Conservation (phyloP, 306 rosid species). For the Notholithocarpus densiflorus region DNA sequence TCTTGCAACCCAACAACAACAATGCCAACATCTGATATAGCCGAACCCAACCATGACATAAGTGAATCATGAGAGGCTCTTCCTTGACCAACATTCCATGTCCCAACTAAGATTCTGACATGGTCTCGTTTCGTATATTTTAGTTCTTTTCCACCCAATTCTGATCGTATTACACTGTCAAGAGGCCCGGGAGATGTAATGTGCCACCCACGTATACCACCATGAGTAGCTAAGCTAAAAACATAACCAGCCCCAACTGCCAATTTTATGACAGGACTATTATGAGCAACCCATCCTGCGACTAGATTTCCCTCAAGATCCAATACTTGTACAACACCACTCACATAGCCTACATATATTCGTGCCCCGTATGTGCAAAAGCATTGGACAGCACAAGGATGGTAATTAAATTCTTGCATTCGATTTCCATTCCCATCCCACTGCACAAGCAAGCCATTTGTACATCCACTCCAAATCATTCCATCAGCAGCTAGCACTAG, state of each 20-base stretch:
- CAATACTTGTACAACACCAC: slow-evolving; percentile 78
- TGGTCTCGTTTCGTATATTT: slow-evolving; percentile 60
- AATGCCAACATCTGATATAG: slow-evolving; percentile 84
- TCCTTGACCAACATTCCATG: slow-evolving; percentile 99
- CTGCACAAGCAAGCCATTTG: slow-evolving; percentile 85
- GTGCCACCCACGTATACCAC: slow-evolving; percentile 96
- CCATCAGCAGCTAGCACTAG: slow-evolving; percentile 70
- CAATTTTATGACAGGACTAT: slow-evolving; percentile 76
- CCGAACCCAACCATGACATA: slow-evolving; percentile 87
- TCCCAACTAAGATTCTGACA: slow-evolving; percentile 77
- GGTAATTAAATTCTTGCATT: slow-evolving; percentile 73
- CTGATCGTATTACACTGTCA: slow-evolving; percentile 65
- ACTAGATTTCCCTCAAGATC: slow-evolving; percentile 85
- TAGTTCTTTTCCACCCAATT: slow-evolving; percentile 67
- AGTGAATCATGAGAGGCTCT: slow-evolving; percentile 84
- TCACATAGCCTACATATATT: slow-evolving; percentile 78
- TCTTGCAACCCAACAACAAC: slow-evolving; percentile 97
- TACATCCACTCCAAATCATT: slow-evolving; percentile 92
- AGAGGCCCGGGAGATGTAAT: slow-evolving; percentile 79
- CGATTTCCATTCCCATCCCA: slow-evolving; percentile 93
- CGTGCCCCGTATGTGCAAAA: slow-evolving; percentile 74
- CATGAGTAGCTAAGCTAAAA: slow-evolving; percentile 93
- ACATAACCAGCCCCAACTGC: slow-evolving; percentile 64
- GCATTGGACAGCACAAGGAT: slow-evolving; percentile 76
- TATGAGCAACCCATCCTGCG: slow-evolving; percentile 93